Percentiles rank a stretch among this genome's conserved stretches.
Conservation (phyloP, 352 stramenopile species). For the Albugo candida region DNA sequence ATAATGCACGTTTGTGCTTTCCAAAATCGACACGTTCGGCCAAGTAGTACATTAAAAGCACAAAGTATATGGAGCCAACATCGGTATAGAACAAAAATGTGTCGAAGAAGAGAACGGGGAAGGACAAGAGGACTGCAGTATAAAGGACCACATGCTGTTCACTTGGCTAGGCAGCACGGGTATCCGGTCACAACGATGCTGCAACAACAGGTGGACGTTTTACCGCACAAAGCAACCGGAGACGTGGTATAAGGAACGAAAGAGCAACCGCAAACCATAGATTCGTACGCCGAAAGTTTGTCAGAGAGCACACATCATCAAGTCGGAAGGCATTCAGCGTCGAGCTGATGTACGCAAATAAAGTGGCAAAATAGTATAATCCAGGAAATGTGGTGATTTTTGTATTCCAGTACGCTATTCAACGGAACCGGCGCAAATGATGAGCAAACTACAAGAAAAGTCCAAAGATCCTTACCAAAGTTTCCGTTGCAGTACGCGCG, state of each 20-base stretch:
- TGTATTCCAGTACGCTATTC: slow-evolving; percentile 60
- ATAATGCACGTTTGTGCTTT: slow-evolving; percentile 12
- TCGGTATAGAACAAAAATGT: slow-evolving; percentile 84
- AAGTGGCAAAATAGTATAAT: slow-evolving; percentile 47
- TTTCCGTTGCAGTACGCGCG: slow-evolving; percentile 55
- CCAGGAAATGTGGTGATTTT: slow-evolving; percentile 88
- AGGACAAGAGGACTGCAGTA: slow-evolving; percentile 41
- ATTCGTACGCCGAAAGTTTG: slow-evolving; percentile 55
- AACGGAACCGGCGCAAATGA: background rate
- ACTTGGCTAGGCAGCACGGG: too few relatives aligned
- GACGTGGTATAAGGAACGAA: slow-evolving; percentile 21
- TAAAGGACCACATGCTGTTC: slow-evolving; percentile 14
- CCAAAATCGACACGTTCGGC: slow-evolving; percentile 28
- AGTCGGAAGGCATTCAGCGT: too few relatives aligned
- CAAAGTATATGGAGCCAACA: slow-evolving; percentile 65
- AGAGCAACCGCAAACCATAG: slow-evolving; percentile 57
- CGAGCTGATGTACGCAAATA: slow-evolving; percentile 14
- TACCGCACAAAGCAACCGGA: slow-evolving; percentile 23
- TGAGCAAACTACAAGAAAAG: background rate
- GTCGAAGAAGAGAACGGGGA: slow-evolving; percentile 79
- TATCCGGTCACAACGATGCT: background rate
- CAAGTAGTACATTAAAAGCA: slow-evolving; percentile 65
- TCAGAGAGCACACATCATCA: slow-evolving; percentile 21
- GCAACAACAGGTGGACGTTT: background rate
- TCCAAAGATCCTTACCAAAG: slow-evolving; percentile 18